Evolutionary conservation across 1,284 basidiomycete species (phyloP), one percentile per base, ranked within the genome.

Genomic region (Microbotryum saponariae): DNA sequence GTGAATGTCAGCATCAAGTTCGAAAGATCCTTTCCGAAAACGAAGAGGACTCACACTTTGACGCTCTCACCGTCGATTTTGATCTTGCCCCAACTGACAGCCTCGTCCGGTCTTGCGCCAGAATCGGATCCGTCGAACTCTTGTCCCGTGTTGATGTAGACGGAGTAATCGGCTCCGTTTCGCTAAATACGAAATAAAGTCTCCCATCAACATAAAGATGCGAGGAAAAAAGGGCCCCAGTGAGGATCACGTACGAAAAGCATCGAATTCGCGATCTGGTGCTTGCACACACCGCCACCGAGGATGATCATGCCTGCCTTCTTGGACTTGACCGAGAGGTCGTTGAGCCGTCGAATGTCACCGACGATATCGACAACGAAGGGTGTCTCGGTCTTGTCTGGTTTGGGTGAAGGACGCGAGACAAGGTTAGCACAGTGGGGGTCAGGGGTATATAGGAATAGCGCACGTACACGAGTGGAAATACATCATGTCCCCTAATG

Each of bases 211-310:
- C 70, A 62, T 46, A 27, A 27, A 23, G 9, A 9, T 23, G 37
- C 5, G 47, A 51, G 23, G 48, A 9, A 25, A 44, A 29, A 20
- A 6, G n/a, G n/a, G n/a, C n/a, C 25, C 33, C 14, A 50, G 33
- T 12, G 31, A 48, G 53, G n/a, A 12, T 16, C 14, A 76, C 81
- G 73, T 75, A 94, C 92, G 73, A 98, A 97, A 25, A 99, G 79
- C 96, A 99, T 97, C 1, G 94, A 93, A 73, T 99, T 99, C 20
- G 93, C 93, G 62, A 99, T 97, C 74, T 98, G 96, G 75, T 98
- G 96, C 77, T 98, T 99, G 80, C 94, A 97, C 9, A 99, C 94
- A 2, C 96, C 96, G 18, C 96, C 96, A 16, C 96, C 96, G 8
- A 98, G 83, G 60, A 99, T 86, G 72, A 98, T 93, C 91, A 98